Evolutionary conservation across 2,329 filamentous ascomycete genomes (phyloP).

Genomic region (Aureobasidium sp.): DNA sequence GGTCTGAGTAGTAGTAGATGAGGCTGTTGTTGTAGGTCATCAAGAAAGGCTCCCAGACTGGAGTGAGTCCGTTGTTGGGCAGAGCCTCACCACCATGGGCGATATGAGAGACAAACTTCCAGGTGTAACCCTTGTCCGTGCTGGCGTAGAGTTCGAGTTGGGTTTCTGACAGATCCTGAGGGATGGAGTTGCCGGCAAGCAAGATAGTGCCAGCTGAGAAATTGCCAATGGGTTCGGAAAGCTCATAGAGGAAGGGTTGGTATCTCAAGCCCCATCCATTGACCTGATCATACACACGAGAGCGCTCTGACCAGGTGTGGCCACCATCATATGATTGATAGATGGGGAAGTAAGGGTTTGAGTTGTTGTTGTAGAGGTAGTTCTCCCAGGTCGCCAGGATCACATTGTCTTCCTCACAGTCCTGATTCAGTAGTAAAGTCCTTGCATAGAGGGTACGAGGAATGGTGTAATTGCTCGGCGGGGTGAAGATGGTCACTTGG

Average conservation of each 20-base stretch:
- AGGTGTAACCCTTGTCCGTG: constrained; percentile 52
- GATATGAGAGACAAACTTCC: constrained; percentile 61
- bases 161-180: constrained; percentile 52
- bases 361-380: constrained; percentile 41
- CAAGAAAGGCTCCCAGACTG: constrained; percentile 68
- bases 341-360: constrained; percentile 38
- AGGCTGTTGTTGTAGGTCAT: constrained; percentile 52
- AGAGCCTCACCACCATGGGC: constrained; percentile 56
- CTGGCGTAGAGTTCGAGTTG: constrained; percentile 65
- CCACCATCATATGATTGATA: constrained; percentile 41
- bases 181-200: constrained; percentile 53
- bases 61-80: constrained; percentile 58
- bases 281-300: constrained; percentile 55
- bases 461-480: constrained; percentile 23
- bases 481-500: constrained; percentile 22
- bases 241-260: constrained; percentile 61
- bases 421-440: constrained; percentile 38
- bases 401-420: constrained; percentile 24
- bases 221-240: constrained; percentile 50
- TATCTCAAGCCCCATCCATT: constrained; percentile 61
- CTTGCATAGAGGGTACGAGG: constrained; percentile 46
- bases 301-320: constrained; percentile 55
- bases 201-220: constrained; percentile 58
- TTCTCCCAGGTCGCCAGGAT: constrained; percentile 51
- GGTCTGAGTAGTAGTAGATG: constrained; percentile 64